A percentile compares a stretch with the other conserved stretches of the same genome.
phyloP scores from a whole-genome alignment of 2,329 filamentous ascomycete genomes.

The Claviceps pusilla region DNA sequence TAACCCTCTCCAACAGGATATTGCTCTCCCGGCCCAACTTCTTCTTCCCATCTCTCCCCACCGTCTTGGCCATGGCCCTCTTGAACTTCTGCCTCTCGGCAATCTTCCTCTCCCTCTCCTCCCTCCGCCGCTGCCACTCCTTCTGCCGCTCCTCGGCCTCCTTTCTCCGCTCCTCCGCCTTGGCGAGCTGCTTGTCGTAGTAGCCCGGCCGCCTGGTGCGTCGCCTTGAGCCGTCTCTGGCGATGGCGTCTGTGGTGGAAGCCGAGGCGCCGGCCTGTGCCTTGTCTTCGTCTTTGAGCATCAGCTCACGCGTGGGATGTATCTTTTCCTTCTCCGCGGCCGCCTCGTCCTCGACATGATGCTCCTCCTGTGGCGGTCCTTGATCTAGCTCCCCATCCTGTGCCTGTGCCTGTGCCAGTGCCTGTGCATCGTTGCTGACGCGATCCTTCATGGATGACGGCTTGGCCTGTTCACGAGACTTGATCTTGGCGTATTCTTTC shows the following conservation, averaged over 20 bases:
- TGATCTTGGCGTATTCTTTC: constrained; percentile 82
- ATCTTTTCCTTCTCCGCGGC: constrained; percentile 12
- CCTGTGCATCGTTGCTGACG: constrained; percentile 7
- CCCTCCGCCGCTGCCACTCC: constrained; percentile 33
- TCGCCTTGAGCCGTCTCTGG: constrained; percentile 19
- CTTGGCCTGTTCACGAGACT: constrained; percentile 31
- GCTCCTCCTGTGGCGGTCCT: constrained; percentile 1
- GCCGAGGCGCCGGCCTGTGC: constrained; percentile 15
- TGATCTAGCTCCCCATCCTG: constrained; percentile 7
- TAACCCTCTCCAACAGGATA: constrained; percentile 62
- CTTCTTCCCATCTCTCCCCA: constrained; percentile 58
- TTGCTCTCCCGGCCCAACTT: constrained; percentile 71
- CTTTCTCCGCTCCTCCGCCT: constrained; percentile 27
- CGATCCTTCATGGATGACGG: constrained; percentile 5
- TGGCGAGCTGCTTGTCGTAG: constrained; percentile 49
- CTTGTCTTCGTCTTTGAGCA: constrained; percentile 24
- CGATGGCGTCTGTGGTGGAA: not conserved
- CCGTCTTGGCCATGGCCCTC: constrained; percentile 58
- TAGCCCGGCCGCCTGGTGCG: constrained; percentile 33
- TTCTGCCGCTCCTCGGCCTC: constrained; percentile 27
- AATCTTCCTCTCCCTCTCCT: constrained; percentile 49
- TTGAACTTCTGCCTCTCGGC: constrained; percentile 51
- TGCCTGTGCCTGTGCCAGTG: constrained; percentile 1
- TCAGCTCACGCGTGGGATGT: constrained; percentile 24
- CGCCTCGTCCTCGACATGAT: constrained; percentile 6